A percentile compares a stretch with the other conserved stretches of the same genome.
Conservation (phyloP, 495 filamentous ascomycete genomes). For the Apodospora peruviana region DNA sequence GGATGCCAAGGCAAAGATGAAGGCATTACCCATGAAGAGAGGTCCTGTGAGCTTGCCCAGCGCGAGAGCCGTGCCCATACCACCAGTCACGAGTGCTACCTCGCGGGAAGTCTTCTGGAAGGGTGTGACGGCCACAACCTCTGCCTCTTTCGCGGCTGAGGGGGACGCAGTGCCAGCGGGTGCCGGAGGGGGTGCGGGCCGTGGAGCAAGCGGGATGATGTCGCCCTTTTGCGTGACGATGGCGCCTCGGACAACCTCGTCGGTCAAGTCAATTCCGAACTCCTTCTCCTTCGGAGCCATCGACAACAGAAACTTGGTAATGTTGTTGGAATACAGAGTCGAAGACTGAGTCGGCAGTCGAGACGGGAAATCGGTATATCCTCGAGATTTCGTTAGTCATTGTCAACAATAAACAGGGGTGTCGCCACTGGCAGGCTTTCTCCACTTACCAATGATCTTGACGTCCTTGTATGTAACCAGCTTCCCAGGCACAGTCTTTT, state of each 20-base stretch:
- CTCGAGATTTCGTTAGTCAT: conserved; percentile 26
- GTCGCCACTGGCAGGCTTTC: not conserved
- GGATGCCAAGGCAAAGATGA: conserved; percentile 72
- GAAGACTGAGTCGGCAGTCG: conserved; percentile 75
- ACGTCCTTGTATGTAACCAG: conserved; percentile 64
- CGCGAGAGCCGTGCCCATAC: conserved; percentile 65
- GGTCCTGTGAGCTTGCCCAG: conserved; percentile 73
- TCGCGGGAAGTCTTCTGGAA: conserved; percentile 71
- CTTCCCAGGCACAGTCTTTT: conserved; percentile 64
- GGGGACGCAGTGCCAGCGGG: conserved; percentile 49
- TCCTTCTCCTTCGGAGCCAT: conserved; percentile 68
- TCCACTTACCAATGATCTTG: conserved; percentile 65
- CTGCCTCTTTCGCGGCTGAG: conserved; percentile 46
- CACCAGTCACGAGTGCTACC: conserved; percentile 61
- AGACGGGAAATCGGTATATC: conserved; percentile 78
- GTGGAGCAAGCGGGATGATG: conserved; percentile 65
- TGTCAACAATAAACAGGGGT: not conserved
- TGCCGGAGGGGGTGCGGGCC: conserved; percentile 62
- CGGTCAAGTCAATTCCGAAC: conserved; percentile 67
- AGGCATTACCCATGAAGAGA: conserved; percentile 74
- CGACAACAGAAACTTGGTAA: conserved; percentile 74
- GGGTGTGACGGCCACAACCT: conserved; percentile 61
- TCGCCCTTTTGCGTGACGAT: conserved; percentile 72
- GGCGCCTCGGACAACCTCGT: conserved; percentile 74
- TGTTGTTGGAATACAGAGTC: conserved; percentile 81